phyloP scores from a whole-genome alignment of 768 basidiomycete species.

The Rubroboletus satanas region DNA sequence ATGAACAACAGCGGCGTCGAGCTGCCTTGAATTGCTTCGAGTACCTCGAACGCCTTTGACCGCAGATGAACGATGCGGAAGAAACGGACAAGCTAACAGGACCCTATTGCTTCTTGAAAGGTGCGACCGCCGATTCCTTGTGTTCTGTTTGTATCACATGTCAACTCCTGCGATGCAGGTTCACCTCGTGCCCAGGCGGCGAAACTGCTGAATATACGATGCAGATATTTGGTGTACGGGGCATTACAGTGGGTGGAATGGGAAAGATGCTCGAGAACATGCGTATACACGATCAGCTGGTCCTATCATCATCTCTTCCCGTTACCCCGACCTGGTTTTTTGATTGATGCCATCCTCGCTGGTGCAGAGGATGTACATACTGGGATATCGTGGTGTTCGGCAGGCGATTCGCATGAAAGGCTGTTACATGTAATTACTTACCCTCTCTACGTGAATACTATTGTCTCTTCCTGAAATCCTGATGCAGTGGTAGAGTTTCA shows the following conservation, averaged over 20 bases:
- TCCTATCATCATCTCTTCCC: not conserved
- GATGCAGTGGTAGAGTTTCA: not conserved
- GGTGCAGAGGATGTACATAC: constrained; percentile 64
- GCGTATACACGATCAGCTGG: constrained; percentile 22
- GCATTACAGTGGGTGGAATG: constrained; percentile 84
- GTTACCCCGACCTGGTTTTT: not conserved
- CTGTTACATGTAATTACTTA: not conserved
- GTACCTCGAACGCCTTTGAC: not conserved
- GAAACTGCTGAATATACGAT: constrained; percentile 65
- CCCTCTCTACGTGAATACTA: not conserved
- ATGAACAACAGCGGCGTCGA: constrained; percentile 71
- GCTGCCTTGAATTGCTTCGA: not conserved
- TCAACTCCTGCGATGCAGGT: constrained; percentile 38
- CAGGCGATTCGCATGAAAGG: constrained; percentile 46
- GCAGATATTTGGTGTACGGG: constrained; percentile 87
- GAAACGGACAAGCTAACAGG: constrained; percentile 86
- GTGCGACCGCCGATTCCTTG: constrained; percentile 37
- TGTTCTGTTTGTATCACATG: not conserved
- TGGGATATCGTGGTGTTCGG: constrained; percentile 70
- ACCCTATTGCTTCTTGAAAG: constrained; percentile 84
- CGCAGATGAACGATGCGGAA: constrained; percentile 80
- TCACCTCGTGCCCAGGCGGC: constrained; percentile 53
- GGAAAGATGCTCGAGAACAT: constrained; percentile 81
- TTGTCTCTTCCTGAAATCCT: not conserved
- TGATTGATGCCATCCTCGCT: constrained; percentile 73